Percentiles rank a stretch among this genome's conserved stretches.
phyloP scores from a whole-genome alignment of 352 stramenopile genomes.

The Phytopythium mirpurense region DNA sequence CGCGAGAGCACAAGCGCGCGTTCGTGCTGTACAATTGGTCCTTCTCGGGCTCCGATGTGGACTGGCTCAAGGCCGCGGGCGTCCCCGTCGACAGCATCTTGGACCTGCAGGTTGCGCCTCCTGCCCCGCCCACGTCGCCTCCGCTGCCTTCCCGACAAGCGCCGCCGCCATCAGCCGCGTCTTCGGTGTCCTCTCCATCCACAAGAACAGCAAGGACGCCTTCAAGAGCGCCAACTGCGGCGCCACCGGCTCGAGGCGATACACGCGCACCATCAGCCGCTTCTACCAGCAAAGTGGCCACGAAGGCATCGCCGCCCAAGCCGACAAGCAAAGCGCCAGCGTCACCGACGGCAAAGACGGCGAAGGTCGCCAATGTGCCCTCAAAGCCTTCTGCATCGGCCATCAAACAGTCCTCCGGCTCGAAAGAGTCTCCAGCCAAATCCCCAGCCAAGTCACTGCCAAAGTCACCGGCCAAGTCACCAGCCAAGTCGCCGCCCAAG shows the following conservation, averaged over 20 bases:
- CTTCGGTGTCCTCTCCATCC: neutral
- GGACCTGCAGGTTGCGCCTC: conserved; percentile 31
- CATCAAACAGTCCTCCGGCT: neutral
- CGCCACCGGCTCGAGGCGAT: conserved; percentile 11
- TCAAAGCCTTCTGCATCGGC: neutral
- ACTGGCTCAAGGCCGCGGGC: conserved; percentile 36
- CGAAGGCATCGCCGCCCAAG: conserved; percentile 12
- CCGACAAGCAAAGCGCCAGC: neutral
- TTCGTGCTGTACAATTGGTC: conserved; percentile 57
- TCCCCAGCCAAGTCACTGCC: neutral
- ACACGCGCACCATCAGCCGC: neutral
- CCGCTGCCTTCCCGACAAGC: conserved; percentile 3
- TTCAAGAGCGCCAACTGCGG: conserved; percentile 1
- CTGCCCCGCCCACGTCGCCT: neutral
- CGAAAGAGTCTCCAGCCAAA: neutral
- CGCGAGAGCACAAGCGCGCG: conserved; percentile 17
- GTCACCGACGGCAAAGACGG: conserved; percentile 5
- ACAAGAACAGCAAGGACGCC: conserved; percentile 1
- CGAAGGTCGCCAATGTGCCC: conserved; percentile 7
- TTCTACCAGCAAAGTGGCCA: conserved; percentile 7
- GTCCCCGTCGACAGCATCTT: conserved; percentile 51
- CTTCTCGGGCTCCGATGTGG: conserved; percentile 35
- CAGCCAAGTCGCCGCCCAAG: conserved; percentile 2
- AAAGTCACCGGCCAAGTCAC: neutral
- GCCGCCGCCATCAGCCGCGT: neutral